A percentile compares a stretch with the other conserved stretches of the same genome.
Evolutionary conservation across 805 yeast genomes (phyloP).

Genomic region (Saccharomycopsis sp.): DNA sequence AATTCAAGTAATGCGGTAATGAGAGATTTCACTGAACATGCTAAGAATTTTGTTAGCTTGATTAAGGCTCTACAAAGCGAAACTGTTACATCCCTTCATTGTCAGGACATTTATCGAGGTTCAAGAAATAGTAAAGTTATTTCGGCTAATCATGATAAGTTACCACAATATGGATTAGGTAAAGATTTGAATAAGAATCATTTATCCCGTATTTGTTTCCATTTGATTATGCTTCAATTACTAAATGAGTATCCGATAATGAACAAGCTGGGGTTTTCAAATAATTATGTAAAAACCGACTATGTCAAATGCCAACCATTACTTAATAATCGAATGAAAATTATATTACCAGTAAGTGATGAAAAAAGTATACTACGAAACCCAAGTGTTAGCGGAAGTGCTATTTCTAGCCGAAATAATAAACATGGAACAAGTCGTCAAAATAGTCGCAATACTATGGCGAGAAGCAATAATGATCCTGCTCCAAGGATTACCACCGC

Average conservation of each 20-base stretch:
- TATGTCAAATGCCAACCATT: constrained; percentile 53
- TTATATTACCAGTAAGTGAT: constrained; percentile 34
- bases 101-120: constrained; percentile 81
- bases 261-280: constrained; percentile 73
- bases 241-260: constrained; percentile 66
- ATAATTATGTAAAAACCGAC: constrained; percentile 54
- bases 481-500: constrained; percentile 7
- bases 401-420: too few relatives aligned
- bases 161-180: constrained; percentile 67
- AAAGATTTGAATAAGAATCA: constrained; percentile 55
- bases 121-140: constrained; percentile 55
- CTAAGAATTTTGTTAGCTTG: constrained; percentile 51
- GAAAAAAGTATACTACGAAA: constrained; percentile 4
- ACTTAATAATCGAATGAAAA: constrained; percentile 35
- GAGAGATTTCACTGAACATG: constrained; percentile 62
- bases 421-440: neutral
- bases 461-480: neutral
- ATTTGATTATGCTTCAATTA: constrained; percentile 57
- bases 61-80: constrained; percentile 49
- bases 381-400: neutral
- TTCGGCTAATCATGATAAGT: constrained; percentile 52
- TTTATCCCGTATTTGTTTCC: constrained; percentile 77
- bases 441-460: neutral
- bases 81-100: constrained; percentile 68
- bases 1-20: constrained; percentile 36